phyloP scores from a whole-genome alignment of 129 eudicot species.

The Gnaphalium uliginosum region DNA sequence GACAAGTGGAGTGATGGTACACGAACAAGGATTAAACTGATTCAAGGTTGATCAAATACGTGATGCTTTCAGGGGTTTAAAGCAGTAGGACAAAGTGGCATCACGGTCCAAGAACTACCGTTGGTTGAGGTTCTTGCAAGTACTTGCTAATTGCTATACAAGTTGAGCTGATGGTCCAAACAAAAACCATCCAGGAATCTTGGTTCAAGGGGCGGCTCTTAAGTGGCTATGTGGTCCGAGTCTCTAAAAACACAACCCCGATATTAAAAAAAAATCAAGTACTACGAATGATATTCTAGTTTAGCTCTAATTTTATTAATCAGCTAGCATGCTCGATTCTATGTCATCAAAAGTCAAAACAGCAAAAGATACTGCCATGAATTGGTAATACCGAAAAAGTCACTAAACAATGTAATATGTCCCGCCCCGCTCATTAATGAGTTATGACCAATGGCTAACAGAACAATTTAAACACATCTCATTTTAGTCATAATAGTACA shows the following conservation, averaged over 20 bases:
- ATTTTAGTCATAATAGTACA: not conserved
- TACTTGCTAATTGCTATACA: too few species aligned
- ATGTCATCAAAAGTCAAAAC: not conserved
- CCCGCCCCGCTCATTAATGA: not conserved
- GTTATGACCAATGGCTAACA: not conserved
- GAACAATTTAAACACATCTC: not conserved
- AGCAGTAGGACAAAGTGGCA: too few species aligned
- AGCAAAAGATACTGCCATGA: not conserved
- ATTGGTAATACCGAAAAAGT: not conserved
- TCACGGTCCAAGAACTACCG: not conserved
- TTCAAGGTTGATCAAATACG: not conserved
- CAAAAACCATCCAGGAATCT: too few species aligned
- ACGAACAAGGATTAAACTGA: not conserved
- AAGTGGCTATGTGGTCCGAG: not conserved
- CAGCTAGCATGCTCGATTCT: not conserved
- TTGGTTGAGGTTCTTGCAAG: not conserved
- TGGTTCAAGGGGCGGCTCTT: too few species aligned
- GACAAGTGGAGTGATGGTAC: not conserved
- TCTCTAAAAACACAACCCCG: not conserved
- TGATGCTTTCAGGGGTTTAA: not conserved
- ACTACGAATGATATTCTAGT: not conserved
- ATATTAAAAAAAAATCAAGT: not conserved
- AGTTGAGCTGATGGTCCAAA: too few species aligned
- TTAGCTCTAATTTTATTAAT: not conserved
- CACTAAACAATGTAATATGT: not conserved